These are phyloP conservation scores for Pythium diclinum DNA, from an alignment of 352 stramenopile species.

Conservation along the genomic window DNA sequence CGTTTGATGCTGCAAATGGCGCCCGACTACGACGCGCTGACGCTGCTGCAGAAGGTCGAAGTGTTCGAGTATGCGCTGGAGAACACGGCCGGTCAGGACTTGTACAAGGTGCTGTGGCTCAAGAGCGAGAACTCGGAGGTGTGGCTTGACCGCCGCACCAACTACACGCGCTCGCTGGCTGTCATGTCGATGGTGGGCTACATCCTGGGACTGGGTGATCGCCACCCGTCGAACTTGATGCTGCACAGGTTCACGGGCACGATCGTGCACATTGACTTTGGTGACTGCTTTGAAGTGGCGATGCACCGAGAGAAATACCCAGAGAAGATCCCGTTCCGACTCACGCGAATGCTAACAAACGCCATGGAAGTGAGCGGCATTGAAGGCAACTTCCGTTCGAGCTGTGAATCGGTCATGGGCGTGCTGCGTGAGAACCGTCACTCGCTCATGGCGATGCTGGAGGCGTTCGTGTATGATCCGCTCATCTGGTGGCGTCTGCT, in stretches of 20 bases:
- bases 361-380: slow-evolving; percentile 99
- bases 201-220: slow-evolving; percentile 99
- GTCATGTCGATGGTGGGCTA: slow-evolving; percentile 99
- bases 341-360: slow-evolving; percentile 98
- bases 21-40: slow-evolving; percentile 97
- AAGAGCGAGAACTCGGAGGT: slow-evolving; percentile 99
- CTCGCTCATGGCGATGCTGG: slow-evolving; percentile 99
- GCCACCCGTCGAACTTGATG: slow-evolving; percentile 99
- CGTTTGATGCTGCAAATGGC: slow-evolving; percentile 96
- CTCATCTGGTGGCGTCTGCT: slow-evolving; percentile 98
- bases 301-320: slow-evolving; percentile 99
- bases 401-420: slow-evolving; percentile 97
- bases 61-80: slow-evolving; percentile 95
- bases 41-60: slow-evolving; percentile 99
- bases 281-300: slow-evolving; percentile 98
- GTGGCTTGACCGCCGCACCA: slow-evolving; percentile 98
- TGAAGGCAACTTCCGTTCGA: slow-evolving; percentile 99
- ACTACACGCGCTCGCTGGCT: slow-evolving; percentile 97
- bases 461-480: slow-evolving; percentile 99
- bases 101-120: slow-evolving; percentile 99
- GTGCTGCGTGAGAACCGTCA: slow-evolving; percentile 98
- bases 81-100: slow-evolving; percentile 95
- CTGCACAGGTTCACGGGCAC: slow-evolving; percentile 98
- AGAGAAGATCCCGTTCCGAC: slow-evolving; percentile 99
- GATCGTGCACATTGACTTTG: slow-evolving; percentile 99